phyloP scores from a whole-genome alignment of 2,329 filamentous ascomycete species.

The Fusarium globosum region DNA sequence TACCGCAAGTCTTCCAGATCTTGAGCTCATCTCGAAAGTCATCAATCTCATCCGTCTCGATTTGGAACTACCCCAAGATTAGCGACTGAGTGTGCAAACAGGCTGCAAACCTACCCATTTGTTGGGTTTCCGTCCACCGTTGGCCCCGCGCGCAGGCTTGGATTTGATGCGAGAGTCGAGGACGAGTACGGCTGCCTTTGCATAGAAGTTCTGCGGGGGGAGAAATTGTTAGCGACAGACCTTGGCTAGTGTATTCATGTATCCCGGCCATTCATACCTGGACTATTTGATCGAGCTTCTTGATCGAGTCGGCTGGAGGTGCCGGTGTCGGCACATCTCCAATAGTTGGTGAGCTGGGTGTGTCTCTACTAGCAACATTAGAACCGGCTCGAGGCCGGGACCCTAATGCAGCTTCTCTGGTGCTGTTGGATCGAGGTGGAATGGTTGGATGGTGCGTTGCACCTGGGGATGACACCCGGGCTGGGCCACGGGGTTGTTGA shows the following conservation, averaged over 20 bases:
- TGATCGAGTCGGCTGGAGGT: slow-evolving; percentile 73
- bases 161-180: slow-evolving; percentile 83
- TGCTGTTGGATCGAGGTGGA: slow-evolving; percentile 77
- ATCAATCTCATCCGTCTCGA: slow-evolving; percentile 93
- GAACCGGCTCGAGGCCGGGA: slow-evolving; percentile 58
- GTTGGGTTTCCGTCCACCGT: slow-evolving; percentile 71
- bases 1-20: slow-evolving; percentile 84
- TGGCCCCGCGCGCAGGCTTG: slow-evolving; percentile 58
- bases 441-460: slow-evolving; percentile 75
- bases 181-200: slow-evolving; percentile 86
- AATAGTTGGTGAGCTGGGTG: slow-evolving; percentile 60
- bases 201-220: slow-evolving; percentile 82
- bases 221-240: slow-evolving; percentile 21
- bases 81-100: slow-evolving; percentile 13
- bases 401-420: slow-evolving; percentile 68
- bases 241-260: neutral
- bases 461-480: slow-evolving; percentile 78
- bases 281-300: slow-evolving; percentile 92
- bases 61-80: slow-evolving; percentile 78
- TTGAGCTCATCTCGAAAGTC: slow-evolving; percentile 84
- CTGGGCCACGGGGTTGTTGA: slow-evolving; percentile 84
- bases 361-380: slow-evolving; percentile 55
- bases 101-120: slow-evolving; percentile 77
- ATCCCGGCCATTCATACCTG: slow-evolving; percentile 66
- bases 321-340: slow-evolving; percentile 56